Percentiles rank a stretch among this genome's conserved stretches.
Conservation (phyloP, 305 asterid genomes). For the Solanum hybrid region DNA sequence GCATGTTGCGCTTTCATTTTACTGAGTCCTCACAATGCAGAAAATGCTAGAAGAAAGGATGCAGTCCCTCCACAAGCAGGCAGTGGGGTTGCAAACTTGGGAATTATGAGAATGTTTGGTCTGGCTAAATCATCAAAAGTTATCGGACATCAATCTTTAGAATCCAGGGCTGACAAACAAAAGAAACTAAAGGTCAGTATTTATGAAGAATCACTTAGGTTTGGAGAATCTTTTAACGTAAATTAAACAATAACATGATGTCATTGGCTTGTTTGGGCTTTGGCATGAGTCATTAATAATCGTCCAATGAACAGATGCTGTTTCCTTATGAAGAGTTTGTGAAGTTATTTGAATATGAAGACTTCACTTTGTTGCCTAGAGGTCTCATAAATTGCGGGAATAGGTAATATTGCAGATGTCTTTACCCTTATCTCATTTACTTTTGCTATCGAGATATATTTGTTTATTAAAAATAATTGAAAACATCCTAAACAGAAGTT, state of each 20-base stretch:
- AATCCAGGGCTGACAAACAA: constrained; percentile 25
- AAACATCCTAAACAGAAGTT: neutral
- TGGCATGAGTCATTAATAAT: neutral
- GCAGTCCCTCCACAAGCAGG: constrained; percentile 34
- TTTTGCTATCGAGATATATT: neutral
- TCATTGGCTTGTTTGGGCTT: constrained; percentile 3
- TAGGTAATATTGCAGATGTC: constrained; percentile 35
- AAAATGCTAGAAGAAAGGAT: constrained; percentile 33
- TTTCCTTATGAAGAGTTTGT: constrained; percentile 83
- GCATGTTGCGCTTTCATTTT: constrained; percentile 16
- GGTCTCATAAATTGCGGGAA: constrained; percentile 82
- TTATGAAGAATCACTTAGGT: neutral
- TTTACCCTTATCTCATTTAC: neutral
- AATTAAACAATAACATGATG: neutral
- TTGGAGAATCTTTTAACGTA: neutral
- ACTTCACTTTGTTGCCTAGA: constrained; percentile 45
- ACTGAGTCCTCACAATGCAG: constrained; percentile 34
- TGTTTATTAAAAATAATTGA: neutral
- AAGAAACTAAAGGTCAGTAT: constrained; percentile 54
- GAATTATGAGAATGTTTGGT: constrained; percentile 42
- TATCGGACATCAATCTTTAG: constrained; percentile 31
- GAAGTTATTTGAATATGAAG: constrained; percentile 59
- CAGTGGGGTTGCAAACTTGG: constrained; percentile 30
- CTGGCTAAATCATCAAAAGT: constrained; percentile 36
- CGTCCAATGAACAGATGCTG: constrained; percentile 50